Conservation (phyloP, 345 rosid species). For the Populus pruinosa region DNA sequence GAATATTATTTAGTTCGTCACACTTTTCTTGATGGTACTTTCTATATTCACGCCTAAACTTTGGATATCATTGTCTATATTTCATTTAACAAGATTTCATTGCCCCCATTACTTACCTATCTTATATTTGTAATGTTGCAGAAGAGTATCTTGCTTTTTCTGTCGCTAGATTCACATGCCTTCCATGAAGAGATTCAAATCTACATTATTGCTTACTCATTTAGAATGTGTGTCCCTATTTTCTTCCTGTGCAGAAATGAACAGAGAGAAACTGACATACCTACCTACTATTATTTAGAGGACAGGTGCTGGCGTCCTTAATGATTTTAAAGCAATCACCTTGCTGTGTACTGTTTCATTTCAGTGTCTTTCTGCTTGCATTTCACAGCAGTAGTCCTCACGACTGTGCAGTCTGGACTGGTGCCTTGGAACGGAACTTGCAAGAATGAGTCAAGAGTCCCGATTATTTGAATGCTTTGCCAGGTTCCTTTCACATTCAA, state of each 20-base stretch:
- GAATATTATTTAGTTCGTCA: slow-evolving; percentile 1
- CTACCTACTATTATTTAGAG: background rate
- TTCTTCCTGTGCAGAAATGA: background rate
- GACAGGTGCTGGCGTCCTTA: background rate
- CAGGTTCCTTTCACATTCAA: background rate
- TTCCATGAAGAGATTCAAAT: background rate
- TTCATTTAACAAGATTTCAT: background rate
- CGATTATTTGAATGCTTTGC: background rate
- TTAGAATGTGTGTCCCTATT: background rate
- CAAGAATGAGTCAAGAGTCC: background rate
- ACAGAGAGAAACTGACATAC: background rate
- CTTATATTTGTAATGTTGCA: slow-evolving; percentile 26
- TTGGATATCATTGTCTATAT: slow-evolving; percentile 1
- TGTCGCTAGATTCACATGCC: background rate
- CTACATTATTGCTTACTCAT: background rate
- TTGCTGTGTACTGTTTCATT: background rate
- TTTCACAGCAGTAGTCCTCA: background rate
- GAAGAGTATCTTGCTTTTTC: slow-evolving; percentile 26
- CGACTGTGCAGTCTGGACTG: background rate
- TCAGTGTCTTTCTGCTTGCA: background rate
- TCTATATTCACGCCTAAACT: slow-evolving; percentile 13
- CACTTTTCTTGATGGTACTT: background rate
- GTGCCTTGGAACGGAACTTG: background rate
- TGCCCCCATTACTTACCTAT: slow-evolving; percentile 19
- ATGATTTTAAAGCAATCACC: background rate